Conservation (phyloP, 352 stramenopile genomes). For the Globisporangium carolinianum region DNA sequence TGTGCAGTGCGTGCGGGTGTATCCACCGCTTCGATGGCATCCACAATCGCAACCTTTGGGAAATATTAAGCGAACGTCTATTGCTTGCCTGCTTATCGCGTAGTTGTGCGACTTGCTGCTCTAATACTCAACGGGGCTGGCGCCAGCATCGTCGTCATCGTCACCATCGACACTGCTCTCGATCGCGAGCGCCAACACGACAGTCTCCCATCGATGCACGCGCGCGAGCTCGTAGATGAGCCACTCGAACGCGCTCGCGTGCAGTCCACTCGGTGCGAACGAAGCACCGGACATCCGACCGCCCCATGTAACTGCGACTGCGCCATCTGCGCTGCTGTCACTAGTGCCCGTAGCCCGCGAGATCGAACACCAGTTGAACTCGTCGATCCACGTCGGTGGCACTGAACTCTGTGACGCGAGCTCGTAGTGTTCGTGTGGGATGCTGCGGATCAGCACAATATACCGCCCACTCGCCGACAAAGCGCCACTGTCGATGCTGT, state of each 20-base stretch:
- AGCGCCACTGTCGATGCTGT: neutral
- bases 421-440: neutral
- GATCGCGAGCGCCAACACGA: neutral
- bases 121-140: no score
- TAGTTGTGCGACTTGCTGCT: no score
- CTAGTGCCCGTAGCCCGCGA: neutral
- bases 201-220: neutral
- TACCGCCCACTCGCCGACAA: neutral
- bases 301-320: neutral
- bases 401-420: neutral
- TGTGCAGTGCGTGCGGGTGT: no score
- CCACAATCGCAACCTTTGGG: no score
- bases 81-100: no score
- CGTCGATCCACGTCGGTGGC: neutral
- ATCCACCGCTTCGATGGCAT: no score
- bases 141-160: neutral
- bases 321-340: neutral
- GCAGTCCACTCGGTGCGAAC: neutral
- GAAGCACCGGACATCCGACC: neutral
- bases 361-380: neutral
- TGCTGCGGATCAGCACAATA: neutral
- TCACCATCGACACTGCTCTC: neutral
- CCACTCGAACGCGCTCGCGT: neutral
- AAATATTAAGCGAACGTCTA: no score
- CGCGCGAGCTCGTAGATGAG: neutral